Base-by-base conservation (phyloP, 2,329 filamentous ascomycete species). In the Fusarium vanettenii region DNA sequence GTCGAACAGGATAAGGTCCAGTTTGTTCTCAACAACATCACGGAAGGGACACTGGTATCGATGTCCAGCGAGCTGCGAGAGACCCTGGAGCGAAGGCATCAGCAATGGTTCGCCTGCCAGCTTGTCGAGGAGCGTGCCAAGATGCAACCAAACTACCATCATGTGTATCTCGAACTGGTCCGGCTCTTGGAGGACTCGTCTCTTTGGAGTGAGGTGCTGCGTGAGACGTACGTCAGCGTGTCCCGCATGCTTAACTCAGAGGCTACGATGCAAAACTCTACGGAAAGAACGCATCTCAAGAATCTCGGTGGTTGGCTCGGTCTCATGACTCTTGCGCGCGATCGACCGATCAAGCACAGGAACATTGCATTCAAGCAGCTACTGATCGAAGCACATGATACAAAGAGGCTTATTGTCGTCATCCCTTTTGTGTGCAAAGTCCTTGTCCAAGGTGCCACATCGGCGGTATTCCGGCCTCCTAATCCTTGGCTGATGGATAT, bases 401-500 rank as follows among this genome's bases (percentile, higher is more conserved):
- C 94, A 3, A 95, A 98, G 82, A 92, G 97, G 59, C 88, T 99
- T 33, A 90, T 98, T 43, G 91, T 98, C 43, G 96, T 97, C 57
- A 97, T 99, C 69, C 97, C 97, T 0, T 99, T 99, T 82, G 97
- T 97, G 63, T 99, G 97, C 89, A 98, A 98, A 84, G 95, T 98
- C 6, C 86, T 99, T 25, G 90, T 93, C 25, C 95, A 98, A 81
- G 95, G 95, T 22, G 92, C 91, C 41, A 90, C 91, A 60, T 98
- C 97, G 0, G 93, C 92, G 14, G 92, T 98, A 11, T 99, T 99
- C 85, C 93, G 92, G 67, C 95, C 96, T 13, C 97, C 97, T 2
- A 99, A 99, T 78, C 97, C 97, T 2, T 99, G 97, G 97, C 84
- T 98, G 52, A 97, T 98, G 94, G 97, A 99, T 79, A 97, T 99